A percentile compares a stretch with the other conserved stretches of the same genome.
These are phyloP conservation scores for Aspergillus spinulosporus DNA, from an alignment of 2,329 filamentous ascomycete genomes.

Conservation along the genomic window DNA sequence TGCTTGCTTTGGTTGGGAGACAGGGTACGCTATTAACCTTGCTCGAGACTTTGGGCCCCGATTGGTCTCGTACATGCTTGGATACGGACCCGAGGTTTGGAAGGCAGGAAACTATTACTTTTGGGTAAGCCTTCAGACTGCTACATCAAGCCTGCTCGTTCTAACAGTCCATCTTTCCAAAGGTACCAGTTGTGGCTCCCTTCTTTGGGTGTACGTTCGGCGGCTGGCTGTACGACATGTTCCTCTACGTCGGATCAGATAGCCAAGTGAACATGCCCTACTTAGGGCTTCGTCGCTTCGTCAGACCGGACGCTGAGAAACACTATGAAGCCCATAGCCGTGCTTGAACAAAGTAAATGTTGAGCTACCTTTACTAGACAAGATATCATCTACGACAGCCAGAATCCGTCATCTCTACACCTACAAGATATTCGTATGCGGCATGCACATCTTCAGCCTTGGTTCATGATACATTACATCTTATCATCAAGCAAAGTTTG, in stretches of 20 bases:
- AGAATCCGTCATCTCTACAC: neutral
- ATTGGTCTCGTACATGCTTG: constrained; percentile 65
- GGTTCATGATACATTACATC: no score
- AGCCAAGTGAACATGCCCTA: constrained; percentile 69
- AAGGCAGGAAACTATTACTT: constrained; percentile 69
- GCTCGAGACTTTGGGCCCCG: constrained; percentile 71
- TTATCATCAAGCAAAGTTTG: no score
- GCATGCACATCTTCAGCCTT: neutral
- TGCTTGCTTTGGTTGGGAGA: constrained; percentile 73
- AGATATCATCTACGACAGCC: neutral
- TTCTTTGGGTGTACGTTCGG: constrained; percentile 66
- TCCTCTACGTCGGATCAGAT: constrained; percentile 66
- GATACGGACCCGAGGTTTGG: constrained; percentile 69
- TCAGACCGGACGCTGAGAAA: constrained; percentile 61
- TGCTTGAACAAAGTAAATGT: neutral
- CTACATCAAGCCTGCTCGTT: neutral
- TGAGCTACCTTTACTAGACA: neutral
- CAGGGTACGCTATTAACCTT: constrained; percentile 73
- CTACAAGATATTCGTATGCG: neutral
- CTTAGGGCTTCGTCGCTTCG: constrained; percentile 61
- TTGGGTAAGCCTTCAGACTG: constrained; percentile 55
- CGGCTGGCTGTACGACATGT: constrained; percentile 66
- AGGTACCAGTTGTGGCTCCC: constrained; percentile 72
- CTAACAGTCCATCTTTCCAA: neutral
- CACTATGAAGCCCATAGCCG: neutral